Evolutionary conservation across 148 eudicot species (phyloP).

Genomic region (Persicaria tinctoria): DNA sequence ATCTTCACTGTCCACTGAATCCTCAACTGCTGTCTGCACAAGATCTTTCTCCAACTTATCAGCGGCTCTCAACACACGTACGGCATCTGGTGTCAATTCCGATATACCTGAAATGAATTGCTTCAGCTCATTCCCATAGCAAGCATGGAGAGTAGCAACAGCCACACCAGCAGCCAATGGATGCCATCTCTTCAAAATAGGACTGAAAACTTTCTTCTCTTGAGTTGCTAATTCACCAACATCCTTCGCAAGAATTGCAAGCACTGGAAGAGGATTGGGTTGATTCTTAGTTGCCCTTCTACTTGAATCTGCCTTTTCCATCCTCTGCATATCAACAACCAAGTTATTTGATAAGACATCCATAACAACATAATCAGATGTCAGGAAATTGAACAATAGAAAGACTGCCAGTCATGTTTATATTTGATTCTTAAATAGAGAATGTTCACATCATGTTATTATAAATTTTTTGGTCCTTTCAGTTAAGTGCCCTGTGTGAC

Average conservation of each 20-base stretch:
- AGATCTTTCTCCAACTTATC: conserved; percentile 94
- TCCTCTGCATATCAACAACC: conserved; percentile 47
- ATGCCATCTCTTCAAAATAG: conserved; percentile 89
- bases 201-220: conserved; percentile 78
- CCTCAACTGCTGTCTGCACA: conserved; percentile 93
- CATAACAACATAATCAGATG: background rate
- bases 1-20: conserved; percentile 97
- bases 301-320: conserved; percentile 98
- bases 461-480: background rate
- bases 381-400: background rate
- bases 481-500: background rate
- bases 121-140: conserved; percentile 92
- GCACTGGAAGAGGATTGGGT: conserved; percentile 81
- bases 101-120: conserved; percentile 73
- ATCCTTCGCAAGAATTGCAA: conserved; percentile 92
- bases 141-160: conserved; percentile 94
- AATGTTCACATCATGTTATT: background rate
- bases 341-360: background rate
- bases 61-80: conserved; percentile 84
- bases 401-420: background rate
- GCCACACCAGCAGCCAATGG: conserved; percentile 97
- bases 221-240: conserved; percentile 81
- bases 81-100: conserved; percentile 93
- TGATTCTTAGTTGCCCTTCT: conserved; percentile 90
- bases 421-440: background rate